Evolutionary conservation across 78 protist genomes (phyloP).

Genomic region (Dictyostelium brefeldianum): DNA sequence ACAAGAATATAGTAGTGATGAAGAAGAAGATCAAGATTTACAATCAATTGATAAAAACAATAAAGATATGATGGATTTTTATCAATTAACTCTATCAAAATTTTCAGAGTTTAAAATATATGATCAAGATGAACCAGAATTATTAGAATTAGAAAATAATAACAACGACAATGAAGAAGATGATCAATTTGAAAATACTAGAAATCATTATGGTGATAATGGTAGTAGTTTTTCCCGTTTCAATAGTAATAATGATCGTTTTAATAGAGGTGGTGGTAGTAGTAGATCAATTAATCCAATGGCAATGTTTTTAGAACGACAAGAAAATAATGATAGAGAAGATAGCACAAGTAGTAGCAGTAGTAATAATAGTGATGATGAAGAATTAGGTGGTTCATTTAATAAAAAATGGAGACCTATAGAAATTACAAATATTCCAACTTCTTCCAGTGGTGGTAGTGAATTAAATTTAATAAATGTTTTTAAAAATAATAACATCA

Average conservation of each 20-base stretch:
- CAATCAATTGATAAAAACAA: neutral
- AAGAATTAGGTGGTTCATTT: neutral
- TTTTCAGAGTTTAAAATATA: slow-evolving; percentile 38
- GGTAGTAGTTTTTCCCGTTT: neutral
- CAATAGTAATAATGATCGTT: neutral
- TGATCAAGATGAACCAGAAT: slow-evolving; percentile 45
- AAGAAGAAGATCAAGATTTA: slow-evolving; percentile 9
- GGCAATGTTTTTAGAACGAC: neutral
- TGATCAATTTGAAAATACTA: neutral
- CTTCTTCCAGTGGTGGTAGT: neutral
- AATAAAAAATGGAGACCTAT: neutral
- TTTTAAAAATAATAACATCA: neutral
- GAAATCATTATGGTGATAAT: neutral
- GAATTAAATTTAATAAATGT: slow-evolving; percentile 1
- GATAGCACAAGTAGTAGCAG: neutral
- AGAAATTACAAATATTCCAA: neutral
- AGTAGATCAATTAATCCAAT: slow-evolving; percentile 37
- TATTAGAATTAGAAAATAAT: slow-evolving; percentile 24
- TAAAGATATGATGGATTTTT: slow-evolving; percentile 24
- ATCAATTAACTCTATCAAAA: neutral
- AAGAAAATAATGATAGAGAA: neutral
- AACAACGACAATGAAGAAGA: neutral
- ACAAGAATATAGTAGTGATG: neutral
- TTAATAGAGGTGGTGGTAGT: neutral
- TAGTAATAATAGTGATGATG: neutral